Base-by-base conservation (phyloP, 352 stramenopile species). In the Phytophthora pluvialis region DNA sequence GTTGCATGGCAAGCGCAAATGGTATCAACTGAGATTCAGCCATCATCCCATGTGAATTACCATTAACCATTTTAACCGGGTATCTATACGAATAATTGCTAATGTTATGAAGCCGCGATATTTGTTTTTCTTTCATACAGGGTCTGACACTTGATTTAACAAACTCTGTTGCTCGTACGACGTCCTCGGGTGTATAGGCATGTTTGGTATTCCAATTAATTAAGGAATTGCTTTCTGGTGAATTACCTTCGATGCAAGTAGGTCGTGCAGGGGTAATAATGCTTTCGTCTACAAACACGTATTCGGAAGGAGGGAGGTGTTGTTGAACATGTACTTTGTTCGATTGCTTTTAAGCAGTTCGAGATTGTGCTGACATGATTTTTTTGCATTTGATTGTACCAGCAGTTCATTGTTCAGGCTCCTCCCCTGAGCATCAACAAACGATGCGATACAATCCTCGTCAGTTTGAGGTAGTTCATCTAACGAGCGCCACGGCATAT, bases 381-480 rank as follows among this genome's bases (percentile, higher is more conserved):
- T 29, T 46, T 31, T 46, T 7, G 52, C 21, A 13, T 63, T 63
- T 25, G 25, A 32, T 10, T 63, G 44, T 25, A 6, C 13, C 8
- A 12, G 18, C 1, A 63, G n/a, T 12, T 63, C 55, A 13, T 31
- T 48, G 16, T 35, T 26, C 3, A 64, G 4, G 16, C 4, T 35
- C 3, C 26, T 32, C 7, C 50, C 28, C 9, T 64, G 56, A 5
- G 31, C 44, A 3, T 26, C 1, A 2, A 36, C 13, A 15, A 51
- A 64, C 13, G 2, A 3, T 13, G 5, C 26, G 3, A 52, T 39
- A 15, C 57, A 65, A 4, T 57, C 28, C 12, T 52, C 56, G 11
- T 64, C 56, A 7, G 1, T 28, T 45, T 31, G 5, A 11, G 56
- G 56, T 5, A 57, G 29, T 1, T 56, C 36, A 45, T 42, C 10